Percentiles rank a stretch among this genome's conserved stretches.
Evolutionary conservation across 1,284 basidiomycete genomes (phyloP).

Genomic region (Taiwanofungus camphoratus): DNA sequence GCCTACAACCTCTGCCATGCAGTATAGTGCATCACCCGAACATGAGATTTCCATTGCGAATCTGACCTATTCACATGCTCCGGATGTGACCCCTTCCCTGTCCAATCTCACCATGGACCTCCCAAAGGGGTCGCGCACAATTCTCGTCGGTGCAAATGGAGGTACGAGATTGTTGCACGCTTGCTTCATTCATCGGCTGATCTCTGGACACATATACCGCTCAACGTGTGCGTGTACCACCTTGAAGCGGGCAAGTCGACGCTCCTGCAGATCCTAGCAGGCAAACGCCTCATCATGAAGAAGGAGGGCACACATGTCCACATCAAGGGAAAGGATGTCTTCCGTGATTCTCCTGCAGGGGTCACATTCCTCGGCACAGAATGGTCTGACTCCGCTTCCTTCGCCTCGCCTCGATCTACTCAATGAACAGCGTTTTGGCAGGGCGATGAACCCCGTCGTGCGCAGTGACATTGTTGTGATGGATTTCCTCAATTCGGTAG

Average conservation of each 20-base stretch:
- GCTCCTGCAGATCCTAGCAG: slow-evolving; percentile 89
- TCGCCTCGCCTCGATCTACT: background rate
- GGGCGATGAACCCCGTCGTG: slow-evolving; percentile 97
- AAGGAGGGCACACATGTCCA: slow-evolving; percentile 59
- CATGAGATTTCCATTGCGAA: slow-evolving; percentile 46
- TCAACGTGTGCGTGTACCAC: background rate
- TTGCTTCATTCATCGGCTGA: too few species aligned
- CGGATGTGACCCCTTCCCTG: slow-evolving; percentile 44
- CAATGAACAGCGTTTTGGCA: slow-evolving; percentile 21
- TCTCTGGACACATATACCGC: background rate
- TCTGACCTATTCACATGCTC: slow-evolving; percentile 60
- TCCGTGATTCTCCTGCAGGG: slow-evolving; percentile 65
- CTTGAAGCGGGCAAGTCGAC: slow-evolving; percentile 88
- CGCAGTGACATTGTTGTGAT: slow-evolving; percentile 87
- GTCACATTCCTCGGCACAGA: slow-evolving; percentile 91
- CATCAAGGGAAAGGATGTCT: slow-evolving; percentile 82
- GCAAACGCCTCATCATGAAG: slow-evolving; percentile 74
- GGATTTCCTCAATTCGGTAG: slow-evolving; percentile 90
- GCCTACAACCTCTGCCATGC: too few species aligned
- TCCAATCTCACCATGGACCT: slow-evolving; percentile 62
- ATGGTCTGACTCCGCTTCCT: slow-evolving; percentile 48
- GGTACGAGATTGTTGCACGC: slow-evolving; percentile 43
- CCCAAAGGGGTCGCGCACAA: slow-evolving; percentile 70
- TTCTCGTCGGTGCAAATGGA: slow-evolving; percentile 90
- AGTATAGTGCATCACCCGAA: slow-evolving; percentile 1